These are phyloP conservation scores for Geopyxis carbonaria DNA, from an alignment of 495 filamentous ascomycete genomes.

Conservation along the genomic window DNA sequence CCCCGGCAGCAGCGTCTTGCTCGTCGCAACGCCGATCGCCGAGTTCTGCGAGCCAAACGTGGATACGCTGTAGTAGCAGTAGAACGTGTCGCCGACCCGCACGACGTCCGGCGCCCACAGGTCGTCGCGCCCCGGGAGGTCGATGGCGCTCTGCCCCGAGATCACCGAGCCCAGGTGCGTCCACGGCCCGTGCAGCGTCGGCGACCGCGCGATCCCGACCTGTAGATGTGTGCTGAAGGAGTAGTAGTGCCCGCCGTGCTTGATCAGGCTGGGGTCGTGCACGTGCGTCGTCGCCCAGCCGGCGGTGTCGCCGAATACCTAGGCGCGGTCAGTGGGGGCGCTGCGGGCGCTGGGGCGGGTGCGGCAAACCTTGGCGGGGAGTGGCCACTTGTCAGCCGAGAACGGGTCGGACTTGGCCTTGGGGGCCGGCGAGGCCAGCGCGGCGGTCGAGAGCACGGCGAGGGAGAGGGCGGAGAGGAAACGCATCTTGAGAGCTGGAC, in stretches of 20 bases:
- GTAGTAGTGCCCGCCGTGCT: conserved; percentile 4
- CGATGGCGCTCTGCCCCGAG: conserved; percentile 27
- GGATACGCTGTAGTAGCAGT: conserved; percentile 56
- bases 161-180: conserved; percentile 29
- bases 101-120: conserved; percentile 39
- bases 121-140: conserved; percentile 9
- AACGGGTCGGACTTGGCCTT: neutral
- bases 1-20: conserved; percentile 39
- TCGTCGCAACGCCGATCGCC: conserved; percentile 53
- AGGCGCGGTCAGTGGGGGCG: neutral
- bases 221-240: conserved; percentile 8
- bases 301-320: conserved; percentile 12
- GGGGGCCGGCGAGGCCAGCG: neutral
- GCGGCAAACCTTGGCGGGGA: conserved; percentile 6
- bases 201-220: conserved; percentile 6
- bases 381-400: conserved; percentile 9
- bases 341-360: neutral
- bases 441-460: conserved; percentile 4
- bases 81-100: conserved; percentile 39
- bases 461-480: neutral
- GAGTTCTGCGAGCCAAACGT: conserved; percentile 48
- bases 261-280: conserved; percentile 11
- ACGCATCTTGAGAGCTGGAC: too few relatives aligned
- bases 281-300: conserved; percentile 11
- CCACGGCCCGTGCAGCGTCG: conserved; percentile 30